Conservation (phyloP, 371 early-diverging fungal species). For the Coemansia sp. region DNA sequence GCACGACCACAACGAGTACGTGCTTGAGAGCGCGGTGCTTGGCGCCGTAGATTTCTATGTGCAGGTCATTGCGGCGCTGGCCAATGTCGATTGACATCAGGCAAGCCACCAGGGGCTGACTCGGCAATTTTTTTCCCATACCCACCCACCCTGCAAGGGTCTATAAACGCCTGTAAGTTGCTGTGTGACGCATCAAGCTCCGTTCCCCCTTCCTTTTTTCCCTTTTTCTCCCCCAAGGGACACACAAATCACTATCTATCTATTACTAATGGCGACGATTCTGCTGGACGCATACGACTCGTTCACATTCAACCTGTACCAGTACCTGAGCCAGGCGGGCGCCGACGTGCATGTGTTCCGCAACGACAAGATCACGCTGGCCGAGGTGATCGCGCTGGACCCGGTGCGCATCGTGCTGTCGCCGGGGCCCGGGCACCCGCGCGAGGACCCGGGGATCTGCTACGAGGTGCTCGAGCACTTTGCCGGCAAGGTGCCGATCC, state of each 20-base stretch:
- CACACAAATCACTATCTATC: neutral
- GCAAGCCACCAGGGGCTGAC: neutral
- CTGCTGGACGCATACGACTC: slow-evolving; percentile 98
- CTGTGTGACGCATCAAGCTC: neutral
- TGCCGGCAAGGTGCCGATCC: slow-evolving; percentile 90
- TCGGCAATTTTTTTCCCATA: neutral
- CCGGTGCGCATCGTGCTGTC: slow-evolving; percentile 94
- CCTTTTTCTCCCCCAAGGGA: neutral
- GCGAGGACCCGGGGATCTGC: slow-evolving; percentile 87
- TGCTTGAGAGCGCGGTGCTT: slow-evolving; percentile 65
- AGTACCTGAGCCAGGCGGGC: slow-evolving; percentile 85
- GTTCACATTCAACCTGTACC: slow-evolving; percentile 97
- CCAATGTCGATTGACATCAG: slow-evolving; percentile 15
- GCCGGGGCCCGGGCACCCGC: slow-evolving; percentile 95
- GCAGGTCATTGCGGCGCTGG: slow-evolving; percentile 53
- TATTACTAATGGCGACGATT: slow-evolving; percentile 52
- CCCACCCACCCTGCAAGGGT: no score
- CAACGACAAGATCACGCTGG: slow-evolving; percentile 89
- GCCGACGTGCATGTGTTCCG: slow-evolving; percentile 89
- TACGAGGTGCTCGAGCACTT: slow-evolving; percentile 79
- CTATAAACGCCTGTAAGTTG: neutral
- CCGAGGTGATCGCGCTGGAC: slow-evolving; percentile 70
- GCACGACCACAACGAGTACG: slow-evolving; percentile 79
- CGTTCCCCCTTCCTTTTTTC: neutral
- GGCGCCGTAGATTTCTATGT: slow-evolving; percentile 70